Base-by-base conservation (phyloP, 1,284 basidiomycete species). In the Ganoderma meredithae region DNA sequence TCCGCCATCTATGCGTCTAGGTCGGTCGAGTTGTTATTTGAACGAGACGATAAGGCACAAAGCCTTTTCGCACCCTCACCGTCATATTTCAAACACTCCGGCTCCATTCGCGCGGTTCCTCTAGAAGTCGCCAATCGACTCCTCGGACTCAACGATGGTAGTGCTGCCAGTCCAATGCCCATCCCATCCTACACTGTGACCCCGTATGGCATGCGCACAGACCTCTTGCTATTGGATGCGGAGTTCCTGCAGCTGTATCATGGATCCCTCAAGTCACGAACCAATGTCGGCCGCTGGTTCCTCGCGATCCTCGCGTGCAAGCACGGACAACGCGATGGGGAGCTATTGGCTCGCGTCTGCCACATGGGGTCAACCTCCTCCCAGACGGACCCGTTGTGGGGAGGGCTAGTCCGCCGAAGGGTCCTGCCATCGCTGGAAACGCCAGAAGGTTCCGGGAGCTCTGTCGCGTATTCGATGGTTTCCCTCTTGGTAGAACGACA, bases 271-370 rank as follows among this genome's bases (percentile, higher is more conserved):
- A 31, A 31, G 17, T 2, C 4, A 31, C 27, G 27, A 5, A 9
- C 5, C 31, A 31, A 27, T 13, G n/a, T 17, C 0, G 52, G 52
- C 3, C 52, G 27, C 25, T 53, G 52, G 52, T 31, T 53, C 52
- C 52, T 53, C 12, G 52, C 52, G 52, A 53, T 53, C 19, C 52
- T 53, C 27, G 27, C 52, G 27, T 53, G 52, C 27, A 4, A 31
- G 27, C 27, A 31, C 27, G 52, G 27, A 19, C 52, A 53, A 31
- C 52, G 52, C 27, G 52, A 53, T 7, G 52, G 17, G 31, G 27
- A 53, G 52, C 52, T 53, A 17, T 19, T 53, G 17, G 52, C 27
- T 27, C 52, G 52, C 27, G 25, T 53, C 52, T 53, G 52, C 52
- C 31, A 31, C 22, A 31, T 31, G 27, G 3, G 52, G 27, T 13